Evolutionary conservation across 495 filamentous ascomycete genomes (phyloP).

Genomic region (Penicillium parvum): DNA sequence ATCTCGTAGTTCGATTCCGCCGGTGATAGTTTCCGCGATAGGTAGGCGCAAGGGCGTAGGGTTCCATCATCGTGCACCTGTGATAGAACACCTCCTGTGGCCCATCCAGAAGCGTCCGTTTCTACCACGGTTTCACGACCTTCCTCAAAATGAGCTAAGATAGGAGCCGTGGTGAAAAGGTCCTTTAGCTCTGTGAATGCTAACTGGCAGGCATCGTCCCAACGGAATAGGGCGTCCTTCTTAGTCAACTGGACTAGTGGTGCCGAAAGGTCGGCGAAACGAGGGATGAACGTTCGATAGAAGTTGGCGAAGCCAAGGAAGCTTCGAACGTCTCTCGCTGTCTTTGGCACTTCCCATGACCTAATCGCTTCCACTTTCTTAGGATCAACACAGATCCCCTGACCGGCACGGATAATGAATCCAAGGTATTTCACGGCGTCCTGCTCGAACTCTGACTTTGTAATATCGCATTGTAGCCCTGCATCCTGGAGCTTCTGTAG

Average conservation of each 20-base stretch:
- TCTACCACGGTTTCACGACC: slow-evolving; percentile 3
- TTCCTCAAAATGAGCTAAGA: slow-evolving; percentile 7
- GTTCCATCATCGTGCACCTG: neutral
- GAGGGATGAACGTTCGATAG: neutral
- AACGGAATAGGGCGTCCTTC: slow-evolving; percentile 10
- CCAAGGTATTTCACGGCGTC: neutral
- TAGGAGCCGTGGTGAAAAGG: neutral
- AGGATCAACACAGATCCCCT: neutral
- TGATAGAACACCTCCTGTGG: slow-evolving; percentile 2
- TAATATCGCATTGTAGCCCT: neutral
- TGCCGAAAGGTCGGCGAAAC: neutral
- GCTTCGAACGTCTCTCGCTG: neutral
- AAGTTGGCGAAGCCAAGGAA: neutral
- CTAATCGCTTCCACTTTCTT: neutral
- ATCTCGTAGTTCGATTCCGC: slow-evolving; percentile 32
- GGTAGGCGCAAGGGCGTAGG: slow-evolving; percentile 17
- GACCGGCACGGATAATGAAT: neutral
- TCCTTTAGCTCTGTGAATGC: slow-evolving; percentile 11
- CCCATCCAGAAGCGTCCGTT: slow-evolving; percentile 11
- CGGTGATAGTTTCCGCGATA: slow-evolving; percentile 18
- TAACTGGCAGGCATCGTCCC: neutral
- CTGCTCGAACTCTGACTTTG: neutral
- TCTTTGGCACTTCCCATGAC: neutral
- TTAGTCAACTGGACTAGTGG: neutral
- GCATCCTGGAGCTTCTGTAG: neutral